Evolutionary conservation across 164 flowering plant genomes (phyloP).

Genomic region (Magnolia changhungtana): DNA sequence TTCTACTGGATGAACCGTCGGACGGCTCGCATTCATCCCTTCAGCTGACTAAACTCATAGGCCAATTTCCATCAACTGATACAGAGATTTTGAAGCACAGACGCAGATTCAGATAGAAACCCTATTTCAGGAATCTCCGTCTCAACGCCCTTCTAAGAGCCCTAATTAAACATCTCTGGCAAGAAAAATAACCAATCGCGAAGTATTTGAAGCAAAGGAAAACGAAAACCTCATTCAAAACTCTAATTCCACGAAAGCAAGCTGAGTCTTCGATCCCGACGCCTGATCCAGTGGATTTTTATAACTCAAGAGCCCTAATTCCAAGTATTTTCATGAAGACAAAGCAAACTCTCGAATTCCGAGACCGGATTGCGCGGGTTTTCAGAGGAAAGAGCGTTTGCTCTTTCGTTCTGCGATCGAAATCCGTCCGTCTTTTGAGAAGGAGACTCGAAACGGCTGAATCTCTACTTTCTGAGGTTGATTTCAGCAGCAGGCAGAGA

Average conservation of each 20-base stretch:
- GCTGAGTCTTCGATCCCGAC: not conserved
- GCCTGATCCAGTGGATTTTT: not conserved
- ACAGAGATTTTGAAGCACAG: not conserved
- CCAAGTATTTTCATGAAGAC: not conserved
- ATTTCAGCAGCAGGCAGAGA: too few species aligned
- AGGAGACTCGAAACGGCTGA: not conserved
- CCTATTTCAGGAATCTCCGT: not conserved
- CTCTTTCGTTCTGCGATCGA: not conserved
- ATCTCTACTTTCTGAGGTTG: not conserved
- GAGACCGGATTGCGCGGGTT: not conserved
- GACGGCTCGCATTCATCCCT: slow-evolving; percentile 69
- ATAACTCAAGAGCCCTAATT: not conserved
- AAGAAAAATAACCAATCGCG: not conserved
- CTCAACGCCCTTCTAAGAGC: not conserved
- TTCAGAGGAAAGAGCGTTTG: not conserved
- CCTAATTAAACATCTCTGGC: not conserved
- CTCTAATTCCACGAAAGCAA: not conserved
- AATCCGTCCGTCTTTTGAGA: not conserved
- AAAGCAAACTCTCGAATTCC: not conserved
- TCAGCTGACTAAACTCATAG: not conserved
- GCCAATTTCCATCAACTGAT: not conserved
- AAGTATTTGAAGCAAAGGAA: not conserved
- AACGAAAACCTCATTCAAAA: not conserved
- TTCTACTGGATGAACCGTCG: slow-evolving; percentile 79
- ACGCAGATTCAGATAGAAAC: not conserved